These are phyloP conservation scores for Paecilomyces sp. DNA, from an alignment of 2,329 filamentous ascomycete species.

Conservation along the genomic window DNA sequence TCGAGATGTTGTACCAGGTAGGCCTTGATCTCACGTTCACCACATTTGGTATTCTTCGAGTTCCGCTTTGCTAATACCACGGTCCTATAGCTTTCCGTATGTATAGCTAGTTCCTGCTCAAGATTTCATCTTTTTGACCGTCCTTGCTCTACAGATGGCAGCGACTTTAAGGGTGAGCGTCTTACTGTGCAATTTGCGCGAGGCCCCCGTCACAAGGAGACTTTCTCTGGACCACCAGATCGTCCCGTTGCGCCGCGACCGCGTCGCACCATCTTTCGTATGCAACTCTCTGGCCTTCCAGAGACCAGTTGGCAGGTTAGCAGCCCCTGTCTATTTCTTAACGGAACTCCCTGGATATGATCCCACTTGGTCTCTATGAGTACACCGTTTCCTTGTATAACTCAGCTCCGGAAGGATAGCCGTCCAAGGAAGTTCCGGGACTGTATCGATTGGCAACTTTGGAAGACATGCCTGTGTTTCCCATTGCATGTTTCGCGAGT, in stretches of 20 bases:
- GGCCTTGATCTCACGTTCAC: constrained; percentile 27
- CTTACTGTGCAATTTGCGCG: constrained; percentile 97
- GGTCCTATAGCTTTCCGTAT: constrained; percentile 49
- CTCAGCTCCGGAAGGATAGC: not conserved
- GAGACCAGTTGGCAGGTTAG: constrained; percentile 99
- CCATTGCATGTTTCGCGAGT: not conserved
- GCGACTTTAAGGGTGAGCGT: constrained; percentile 95
- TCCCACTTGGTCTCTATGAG: constrained; percentile 9
- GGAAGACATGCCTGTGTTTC: not conserved
- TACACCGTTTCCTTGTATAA: constrained; percentile 1
- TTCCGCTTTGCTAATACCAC: constrained; percentile 12
- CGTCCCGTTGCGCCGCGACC: constrained; percentile 65
- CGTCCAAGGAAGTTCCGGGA: not conserved
- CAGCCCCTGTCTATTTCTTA: constrained; percentile 33
- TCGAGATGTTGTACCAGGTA: constrained; percentile 95
- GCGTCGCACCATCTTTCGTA: constrained; percentile 88
- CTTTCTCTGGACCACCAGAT: constrained; percentile 56
- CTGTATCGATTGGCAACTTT: not conserved
- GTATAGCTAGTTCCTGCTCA: constrained; percentile 56
- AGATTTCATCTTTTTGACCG: constrained; percentile 27
- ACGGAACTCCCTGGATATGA: constrained; percentile 18
- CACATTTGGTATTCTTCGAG: not conserved
- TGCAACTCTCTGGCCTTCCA: constrained; percentile 96
- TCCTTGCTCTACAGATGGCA: constrained; percentile 62
- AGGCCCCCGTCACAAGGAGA: constrained; percentile 65